A percentile compares a stretch with the other conserved stretches of the same genome.
These are phyloP conservation scores for Megacollybia marginata DNA, from an alignment of 768 basidiomycete species.

Conservation along the genomic window DNA sequence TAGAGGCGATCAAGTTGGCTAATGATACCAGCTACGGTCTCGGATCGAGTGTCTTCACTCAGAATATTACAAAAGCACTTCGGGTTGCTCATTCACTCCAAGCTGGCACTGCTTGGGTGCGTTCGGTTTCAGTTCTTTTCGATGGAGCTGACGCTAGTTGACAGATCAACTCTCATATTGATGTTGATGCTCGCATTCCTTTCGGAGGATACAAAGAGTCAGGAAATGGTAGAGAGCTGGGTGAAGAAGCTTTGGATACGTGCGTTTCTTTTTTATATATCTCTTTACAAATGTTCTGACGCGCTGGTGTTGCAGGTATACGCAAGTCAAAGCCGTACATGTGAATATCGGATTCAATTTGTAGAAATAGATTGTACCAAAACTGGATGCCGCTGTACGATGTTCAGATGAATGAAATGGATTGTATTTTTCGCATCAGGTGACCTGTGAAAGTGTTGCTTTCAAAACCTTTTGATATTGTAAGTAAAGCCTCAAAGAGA, in stretches of 20 bases:
- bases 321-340: conserved; percentile 39
- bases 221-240: too few relatives aligned
- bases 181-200: too few relatives aligned
- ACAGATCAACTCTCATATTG: too few relatives aligned
- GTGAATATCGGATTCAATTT: conserved; percentile 31
- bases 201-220: too few relatives aligned
- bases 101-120: conserved; percentile 46
- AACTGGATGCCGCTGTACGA: too few relatives aligned
- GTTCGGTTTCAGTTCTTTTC: conserved; percentile 16
- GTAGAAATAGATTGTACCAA: neutral
- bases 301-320: conserved; percentile 21
- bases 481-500: too few relatives aligned
- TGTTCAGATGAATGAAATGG: too few relatives aligned
- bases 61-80: conserved; percentile 47
- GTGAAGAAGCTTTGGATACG: conserved; percentile 16
- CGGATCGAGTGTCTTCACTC: conserved; percentile 60
- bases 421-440: too few relatives aligned
- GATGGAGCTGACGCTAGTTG: too few relatives aligned
- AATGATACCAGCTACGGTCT: conserved; percentile 66
- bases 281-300: conserved; percentile 1
- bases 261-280: conserved; percentile 13
- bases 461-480: too few relatives aligned
- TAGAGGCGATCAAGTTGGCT: conserved; percentile 38
- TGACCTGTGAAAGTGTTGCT: too few relatives aligned
- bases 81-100: conserved; percentile 43